A percentile compares a stretch with the other conserved stretches of the same genome.
phyloP scores from a whole-genome alignment of 2,329 filamentous ascomycete species.

The Diaporthe amygdali region DNA sequence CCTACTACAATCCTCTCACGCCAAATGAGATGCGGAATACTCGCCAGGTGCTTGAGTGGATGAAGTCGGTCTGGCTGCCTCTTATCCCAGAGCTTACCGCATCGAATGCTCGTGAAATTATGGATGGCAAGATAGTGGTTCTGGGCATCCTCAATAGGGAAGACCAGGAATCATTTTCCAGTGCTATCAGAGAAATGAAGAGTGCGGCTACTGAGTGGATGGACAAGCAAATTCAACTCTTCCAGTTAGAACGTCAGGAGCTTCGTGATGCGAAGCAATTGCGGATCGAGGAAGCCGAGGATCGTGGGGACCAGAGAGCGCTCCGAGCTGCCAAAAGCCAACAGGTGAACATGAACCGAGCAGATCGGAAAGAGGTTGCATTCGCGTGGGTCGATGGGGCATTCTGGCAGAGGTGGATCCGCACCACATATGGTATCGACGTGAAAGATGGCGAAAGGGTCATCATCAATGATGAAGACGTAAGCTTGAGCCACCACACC shows the following conservation, averaged over 20 bases:
- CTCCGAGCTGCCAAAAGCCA: conserved; percentile 88
- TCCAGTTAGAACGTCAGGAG: conserved; percentile 92
- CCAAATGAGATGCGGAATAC: conserved; percentile 93
- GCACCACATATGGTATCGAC: conserved; percentile 92
- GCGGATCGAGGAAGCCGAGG: conserved; percentile 94
- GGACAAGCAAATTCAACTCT: conserved; percentile 90
- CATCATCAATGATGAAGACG: conserved; percentile 96
- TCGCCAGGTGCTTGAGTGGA: conserved; percentile 82
- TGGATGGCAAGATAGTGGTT: conserved; percentile 94
- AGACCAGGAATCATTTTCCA: conserved; percentile 77
- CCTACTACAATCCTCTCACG: conserved; percentile 86
- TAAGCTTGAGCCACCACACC: conserved; percentile 54
- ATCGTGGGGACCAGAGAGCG: conserved; percentile 87
- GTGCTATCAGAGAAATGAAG: conserved; percentile 88
- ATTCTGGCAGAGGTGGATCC: conserved; percentile 97
- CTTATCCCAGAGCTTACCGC: conserved; percentile 94
- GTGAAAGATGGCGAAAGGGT: conserved; percentile 88
- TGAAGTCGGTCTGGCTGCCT: conserved; percentile 94
- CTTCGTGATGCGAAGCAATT: conserved; percentile 93
- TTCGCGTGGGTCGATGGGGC: conserved; percentile 98
- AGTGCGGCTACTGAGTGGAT: conserved; percentile 97
- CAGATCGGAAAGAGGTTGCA: conserved; percentile 84
- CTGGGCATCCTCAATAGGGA: conserved; percentile 85
- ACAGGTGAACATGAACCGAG: conserved; percentile 86
- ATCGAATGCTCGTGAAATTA: conserved; percentile 90